These are phyloP conservation scores for Zasmidium angulare DNA, from an alignment of 2,329 filamentous ascomycete genomes.

Conservation along the genomic window DNA sequence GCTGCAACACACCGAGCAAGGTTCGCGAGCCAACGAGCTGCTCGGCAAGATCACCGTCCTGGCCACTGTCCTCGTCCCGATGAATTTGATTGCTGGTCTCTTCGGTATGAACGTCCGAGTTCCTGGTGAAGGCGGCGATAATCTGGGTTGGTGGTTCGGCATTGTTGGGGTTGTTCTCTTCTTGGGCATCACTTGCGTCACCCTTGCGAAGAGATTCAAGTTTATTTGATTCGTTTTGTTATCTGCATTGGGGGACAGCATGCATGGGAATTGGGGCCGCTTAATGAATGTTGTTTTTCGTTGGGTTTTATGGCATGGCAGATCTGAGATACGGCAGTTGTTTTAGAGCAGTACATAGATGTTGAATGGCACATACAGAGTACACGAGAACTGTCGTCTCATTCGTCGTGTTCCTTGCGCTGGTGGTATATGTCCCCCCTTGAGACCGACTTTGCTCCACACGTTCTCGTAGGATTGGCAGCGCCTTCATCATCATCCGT, in stretches of 20 bases:
- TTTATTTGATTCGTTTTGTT: constrained; percentile 38
- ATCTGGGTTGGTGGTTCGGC: constrained; percentile 59
- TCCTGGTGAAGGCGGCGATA: constrained; percentile 56
- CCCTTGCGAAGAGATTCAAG: constrained; percentile 44
- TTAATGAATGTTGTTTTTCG: too few species aligned
- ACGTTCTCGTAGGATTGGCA: neutral
- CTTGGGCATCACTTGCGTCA: constrained; percentile 42
- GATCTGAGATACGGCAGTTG: too few species aligned
- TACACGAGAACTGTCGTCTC: too few species aligned
- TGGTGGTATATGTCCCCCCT: too few species aligned
- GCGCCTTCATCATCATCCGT: too few species aligned
- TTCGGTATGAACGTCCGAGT: constrained; percentile 87
- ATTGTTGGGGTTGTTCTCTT: constrained; percentile 57
- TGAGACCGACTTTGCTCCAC: neutral
- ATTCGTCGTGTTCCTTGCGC: too few species aligned
- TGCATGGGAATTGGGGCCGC: too few species aligned
- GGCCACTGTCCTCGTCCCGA: constrained; percentile 90
- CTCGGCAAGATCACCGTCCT: constrained; percentile 94
- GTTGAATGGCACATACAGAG: too few species aligned
- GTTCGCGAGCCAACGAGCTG: constrained; percentile 82
- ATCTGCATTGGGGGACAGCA: too few species aligned
- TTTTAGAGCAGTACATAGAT: too few species aligned
- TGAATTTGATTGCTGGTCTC: constrained; percentile 85
- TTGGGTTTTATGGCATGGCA: too few species aligned
- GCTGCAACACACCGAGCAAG: constrained; percentile 85